Evolutionary conservation across 2,329 filamentous ascomycete species (phyloP).

Genomic region (Xylariaceae sp.): DNA sequence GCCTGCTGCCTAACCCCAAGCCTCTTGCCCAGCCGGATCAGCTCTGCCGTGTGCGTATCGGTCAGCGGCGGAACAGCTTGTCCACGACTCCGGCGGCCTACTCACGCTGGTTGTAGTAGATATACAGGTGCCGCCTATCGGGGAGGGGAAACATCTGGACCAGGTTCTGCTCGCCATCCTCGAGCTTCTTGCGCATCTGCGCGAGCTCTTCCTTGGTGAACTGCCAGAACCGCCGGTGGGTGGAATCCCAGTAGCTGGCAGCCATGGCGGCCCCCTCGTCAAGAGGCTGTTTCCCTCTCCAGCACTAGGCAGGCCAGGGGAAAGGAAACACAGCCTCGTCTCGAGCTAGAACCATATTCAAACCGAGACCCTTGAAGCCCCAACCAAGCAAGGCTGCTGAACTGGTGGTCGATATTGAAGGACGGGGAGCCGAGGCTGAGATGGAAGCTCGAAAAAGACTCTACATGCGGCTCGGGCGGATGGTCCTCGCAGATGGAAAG

Average conservation of each 20-base stretch:
- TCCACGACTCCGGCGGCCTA: constrained; percentile 3
- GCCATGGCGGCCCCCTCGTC: constrained; percentile 67
- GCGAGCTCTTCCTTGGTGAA: constrained; percentile 77
- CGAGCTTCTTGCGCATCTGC: constrained; percentile 66
- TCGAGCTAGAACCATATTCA: too few relatives aligned
- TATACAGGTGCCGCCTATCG: constrained; percentile 72
- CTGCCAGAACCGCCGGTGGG: constrained; percentile 83
- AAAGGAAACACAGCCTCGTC: too few relatives aligned
- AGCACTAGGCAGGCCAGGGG: too few relatives aligned
- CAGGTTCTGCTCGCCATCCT: constrained; percentile 65
- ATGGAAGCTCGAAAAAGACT: too few relatives aligned
- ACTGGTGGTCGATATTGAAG: too few relatives aligned
- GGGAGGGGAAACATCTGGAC: constrained; percentile 77
- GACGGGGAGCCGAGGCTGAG: too few relatives aligned
- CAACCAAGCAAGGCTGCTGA: too few relatives aligned
- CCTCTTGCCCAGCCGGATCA: constrained; percentile 76
- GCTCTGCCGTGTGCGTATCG: constrained; percentile 43
- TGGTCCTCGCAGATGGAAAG: too few relatives aligned
- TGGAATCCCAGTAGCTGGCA: constrained; percentile 94
- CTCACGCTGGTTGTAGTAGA: constrained; percentile 87
- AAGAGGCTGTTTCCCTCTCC: too few relatives aligned
- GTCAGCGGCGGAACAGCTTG: neutral
- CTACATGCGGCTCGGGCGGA: too few relatives aligned
- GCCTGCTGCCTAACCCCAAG: constrained; percentile 83
- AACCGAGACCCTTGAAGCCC: too few relatives aligned